Percentiles rank a stretch among this genome's conserved stretches.
phyloP scores from a whole-genome alignment of 2,329 filamentous ascomycete genomes.

The Arthrobotrys iridis region DNA sequence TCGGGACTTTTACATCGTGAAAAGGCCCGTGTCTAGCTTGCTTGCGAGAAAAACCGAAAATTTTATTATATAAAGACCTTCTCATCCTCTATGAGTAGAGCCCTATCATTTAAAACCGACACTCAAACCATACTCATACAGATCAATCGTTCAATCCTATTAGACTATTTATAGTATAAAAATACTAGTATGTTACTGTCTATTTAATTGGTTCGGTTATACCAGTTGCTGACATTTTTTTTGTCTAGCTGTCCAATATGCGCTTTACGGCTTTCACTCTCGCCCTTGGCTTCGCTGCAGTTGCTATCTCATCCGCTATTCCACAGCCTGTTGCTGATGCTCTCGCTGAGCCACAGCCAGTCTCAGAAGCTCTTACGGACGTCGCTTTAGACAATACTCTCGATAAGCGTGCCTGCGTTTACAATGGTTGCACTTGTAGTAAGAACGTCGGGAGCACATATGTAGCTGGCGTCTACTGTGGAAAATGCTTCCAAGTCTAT shows the following conservation, averaged over 20 bases:
- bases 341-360: neutral
- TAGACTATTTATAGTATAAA: too few relatives aligned
- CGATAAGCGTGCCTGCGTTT: constrained; percentile 25
- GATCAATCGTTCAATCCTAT: too few relatives aligned
- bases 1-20: too few relatives aligned
- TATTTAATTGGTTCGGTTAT: too few relatives aligned
- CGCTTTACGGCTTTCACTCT: neutral
- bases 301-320: constrained; percentile 4
- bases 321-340: neutral
- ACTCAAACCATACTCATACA: too few relatives aligned
- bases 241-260: neutral
- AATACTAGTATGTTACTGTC: too few relatives aligned
- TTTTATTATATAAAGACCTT: too few relatives aligned
- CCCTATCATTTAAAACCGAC: too few relatives aligned
- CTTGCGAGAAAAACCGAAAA: too few relatives aligned
- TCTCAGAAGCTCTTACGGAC: neutral
- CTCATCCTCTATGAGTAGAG: too few relatives aligned
- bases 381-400: neutral
- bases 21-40: too few relatives aligned
- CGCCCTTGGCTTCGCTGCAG: neutral
- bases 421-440: constrained; percentile 13
- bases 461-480: constrained; percentile 14
- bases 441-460: neutral
- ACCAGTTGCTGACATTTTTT: too few relatives aligned
- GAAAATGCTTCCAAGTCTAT: constrained; percentile 10